Base-by-base conservation (phyloP, 1,284 basidiomycete species). In the Cystobasidium slooffiae region DNA sequence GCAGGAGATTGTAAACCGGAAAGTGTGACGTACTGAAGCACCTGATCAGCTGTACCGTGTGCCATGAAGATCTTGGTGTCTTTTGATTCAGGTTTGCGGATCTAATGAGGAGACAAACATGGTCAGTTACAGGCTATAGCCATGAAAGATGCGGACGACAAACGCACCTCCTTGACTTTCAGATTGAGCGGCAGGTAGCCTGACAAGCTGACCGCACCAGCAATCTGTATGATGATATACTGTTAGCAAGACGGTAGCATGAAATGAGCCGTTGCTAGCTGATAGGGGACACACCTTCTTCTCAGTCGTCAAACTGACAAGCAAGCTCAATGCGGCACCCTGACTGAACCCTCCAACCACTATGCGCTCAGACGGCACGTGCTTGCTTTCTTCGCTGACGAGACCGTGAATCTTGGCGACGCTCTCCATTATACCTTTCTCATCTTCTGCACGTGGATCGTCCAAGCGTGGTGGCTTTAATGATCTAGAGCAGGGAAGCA, bases 341-440 rank as follows among this genome's bases (percentile, higher is more conserved):
- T 96, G 94, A 75, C 88, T 90, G 84, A 96, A 97, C 1, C 94
- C 94, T 44, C 92, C 93, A 39, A 96, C 82, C 18, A 94, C 80
- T 64, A 85, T 83, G 64, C 76, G 41, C 31, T 86, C 85, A 37
- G 89, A 83, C 6, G 88, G 85, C 66, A 90, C 88, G 16, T 85
- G 84, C 72, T 89, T 88, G 44, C 93, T 84, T 81, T 96, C 94
- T 4, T 86, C 85, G 16, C 87, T 85, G 79, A 97, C 89, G 76
- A 95, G 84, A 73, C 86, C 82, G 79, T 90, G 89, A 78, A 96
- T 85, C 22, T 84, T 81, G 46, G 85, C 83, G 18, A 88, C 86
- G 39, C 90, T 88, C 44, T 86, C 81, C 46, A 91, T 84, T 86
- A 96, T 90, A 39, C 89, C 89, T 12, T 76, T 67, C 65, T 84